phyloP scores from a whole-genome alignment of 257 asterid species.

The Schizonepeta tenuifolia region DNA sequence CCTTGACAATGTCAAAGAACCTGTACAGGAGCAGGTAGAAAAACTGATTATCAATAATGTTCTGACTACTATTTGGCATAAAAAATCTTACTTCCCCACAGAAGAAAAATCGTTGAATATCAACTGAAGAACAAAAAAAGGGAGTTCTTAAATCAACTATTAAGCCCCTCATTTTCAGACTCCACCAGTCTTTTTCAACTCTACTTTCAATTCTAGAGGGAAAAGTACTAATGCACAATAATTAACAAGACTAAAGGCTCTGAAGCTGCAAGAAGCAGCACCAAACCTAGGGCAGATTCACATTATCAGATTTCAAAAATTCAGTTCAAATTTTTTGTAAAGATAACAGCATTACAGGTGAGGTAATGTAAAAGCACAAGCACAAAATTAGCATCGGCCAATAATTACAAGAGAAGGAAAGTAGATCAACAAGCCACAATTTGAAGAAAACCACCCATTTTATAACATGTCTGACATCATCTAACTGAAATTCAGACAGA shows the following conservation, averaged over 20 bases:
- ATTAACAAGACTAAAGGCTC: not conserved
- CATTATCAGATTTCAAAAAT: not conserved
- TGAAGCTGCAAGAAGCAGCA: not conserved
- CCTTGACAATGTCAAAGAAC: conserved; percentile 40
- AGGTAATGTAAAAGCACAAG: conserved; percentile 2
- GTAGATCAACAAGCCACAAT: conserved; percentile 37
- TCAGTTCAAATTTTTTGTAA: not conserved
- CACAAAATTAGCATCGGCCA: not conserved
- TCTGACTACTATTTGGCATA: not conserved
- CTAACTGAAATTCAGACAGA: conserved; percentile 13
- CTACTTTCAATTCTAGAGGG: not conserved
- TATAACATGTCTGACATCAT: conserved; percentile 29
- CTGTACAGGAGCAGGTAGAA: conserved; percentile 38
- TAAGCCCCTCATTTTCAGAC: not conserved
- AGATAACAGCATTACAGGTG: conserved; percentile 10
- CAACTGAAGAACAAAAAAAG: not conserved
- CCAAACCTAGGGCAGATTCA: conserved; percentile 19
- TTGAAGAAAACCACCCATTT: conserved; percentile 40
- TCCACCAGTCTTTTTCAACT: not conserved
- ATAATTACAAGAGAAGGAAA: conserved; percentile 25
- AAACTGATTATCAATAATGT: not conserved
- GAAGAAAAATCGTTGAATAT: not conserved
- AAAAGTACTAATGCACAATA: not conserved
- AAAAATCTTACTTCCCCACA: not conserved
- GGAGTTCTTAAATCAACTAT: not conserved